These are phyloP conservation scores for Endothia cerciana DNA, from an alignment of 2,329 filamentous ascomycete species.

Conservation along the genomic window DNA sequence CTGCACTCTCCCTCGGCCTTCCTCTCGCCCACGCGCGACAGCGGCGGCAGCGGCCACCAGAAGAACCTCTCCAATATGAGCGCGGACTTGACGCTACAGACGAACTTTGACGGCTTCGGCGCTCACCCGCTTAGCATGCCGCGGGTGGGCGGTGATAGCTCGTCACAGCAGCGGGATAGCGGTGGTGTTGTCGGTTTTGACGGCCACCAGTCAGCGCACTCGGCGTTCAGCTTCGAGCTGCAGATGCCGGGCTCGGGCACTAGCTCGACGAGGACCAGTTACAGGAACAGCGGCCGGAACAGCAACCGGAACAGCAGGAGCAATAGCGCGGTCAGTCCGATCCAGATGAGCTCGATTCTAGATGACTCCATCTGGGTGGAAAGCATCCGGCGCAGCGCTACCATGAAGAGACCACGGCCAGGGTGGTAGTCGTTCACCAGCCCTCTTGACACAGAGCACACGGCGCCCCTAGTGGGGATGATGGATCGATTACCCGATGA, in stretches of 20 bases:
- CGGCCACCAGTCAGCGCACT: slow-evolving; percentile 48
- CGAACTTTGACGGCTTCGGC: slow-evolving; percentile 35
- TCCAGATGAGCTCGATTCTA: slow-evolving; percentile 81
- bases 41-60: slow-evolving; percentile 39
- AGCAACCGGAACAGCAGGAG: slow-evolving; percentile 57
- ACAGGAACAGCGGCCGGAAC: slow-evolving; percentile 60
- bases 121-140: slow-evolving; percentile 60
- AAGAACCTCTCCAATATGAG: slow-evolving; percentile 48
- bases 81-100: slow-evolving; percentile 48
- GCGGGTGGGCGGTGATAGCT: slow-evolving; percentile 41
- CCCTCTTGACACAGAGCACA: slow-evolving; percentile 3
- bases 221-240: slow-evolving; percentile 63
- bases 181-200: slow-evolving; percentile 28
- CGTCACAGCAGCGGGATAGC: slow-evolving; percentile 40
- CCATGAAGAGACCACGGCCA: slow-evolving; percentile 50
- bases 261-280: slow-evolving; percentile 34
- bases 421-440: slow-evolving; percentile 32
- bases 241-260: slow-evolving; percentile 46
- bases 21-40: slow-evolving; percentile 42
- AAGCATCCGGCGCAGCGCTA: slow-evolving; percentile 87
- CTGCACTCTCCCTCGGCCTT: slow-evolving; percentile 35
- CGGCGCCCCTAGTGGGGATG: background rate
- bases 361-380: slow-evolving; percentile 93
- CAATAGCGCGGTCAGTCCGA: slow-evolving; percentile 71
- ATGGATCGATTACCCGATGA: slow-evolving; percentile 15